phyloP scores from a whole-genome alignment of 2,329 filamentous ascomycete species.

The Exophiala sp. region DNA sequence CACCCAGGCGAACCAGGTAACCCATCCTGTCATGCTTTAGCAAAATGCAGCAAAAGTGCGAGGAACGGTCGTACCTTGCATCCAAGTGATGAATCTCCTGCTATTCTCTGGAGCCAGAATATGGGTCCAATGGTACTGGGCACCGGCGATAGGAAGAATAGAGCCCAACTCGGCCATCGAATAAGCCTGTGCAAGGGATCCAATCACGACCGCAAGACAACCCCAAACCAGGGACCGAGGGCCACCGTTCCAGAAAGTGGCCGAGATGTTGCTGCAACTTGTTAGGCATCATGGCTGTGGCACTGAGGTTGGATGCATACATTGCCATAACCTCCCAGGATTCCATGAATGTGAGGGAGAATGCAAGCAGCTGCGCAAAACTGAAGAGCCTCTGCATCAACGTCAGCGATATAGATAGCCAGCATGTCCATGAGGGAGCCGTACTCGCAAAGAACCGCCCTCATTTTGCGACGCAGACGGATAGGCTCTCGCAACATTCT shows the following conservation, averaged over 20 bases:
- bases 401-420: not conserved
- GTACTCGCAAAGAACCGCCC: constrained; percentile 8
- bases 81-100: constrained; percentile 34
- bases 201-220: constrained; percentile 31
- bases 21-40: constrained; percentile 31
- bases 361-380: constrained; percentile 24
- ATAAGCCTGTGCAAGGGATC: constrained; percentile 32
- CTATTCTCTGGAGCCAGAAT: constrained; percentile 31
- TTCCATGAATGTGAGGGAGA: constrained; percentile 25
- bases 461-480: constrained; percentile 2
- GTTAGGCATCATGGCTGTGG: not conserved
- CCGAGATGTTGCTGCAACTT: constrained; percentile 17
- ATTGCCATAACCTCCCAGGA: constrained; percentile 25
- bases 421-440: not conserved
- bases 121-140: constrained; percentile 42
- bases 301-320: constrained; percentile 6
- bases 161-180: constrained; percentile 40
- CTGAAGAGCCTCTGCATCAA: constrained; percentile 21
- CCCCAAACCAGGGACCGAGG: constrained; percentile 33
- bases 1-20: constrained; percentile 41
- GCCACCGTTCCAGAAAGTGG: constrained; percentile 34
- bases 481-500: constrained; percentile 14
- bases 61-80: constrained; percentile 31
- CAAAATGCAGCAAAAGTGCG: not conserved
- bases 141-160: constrained; percentile 39